phyloP scores from a whole-genome alignment of 495 filamentous ascomycete genomes.

The Cercophora samala region DNA sequence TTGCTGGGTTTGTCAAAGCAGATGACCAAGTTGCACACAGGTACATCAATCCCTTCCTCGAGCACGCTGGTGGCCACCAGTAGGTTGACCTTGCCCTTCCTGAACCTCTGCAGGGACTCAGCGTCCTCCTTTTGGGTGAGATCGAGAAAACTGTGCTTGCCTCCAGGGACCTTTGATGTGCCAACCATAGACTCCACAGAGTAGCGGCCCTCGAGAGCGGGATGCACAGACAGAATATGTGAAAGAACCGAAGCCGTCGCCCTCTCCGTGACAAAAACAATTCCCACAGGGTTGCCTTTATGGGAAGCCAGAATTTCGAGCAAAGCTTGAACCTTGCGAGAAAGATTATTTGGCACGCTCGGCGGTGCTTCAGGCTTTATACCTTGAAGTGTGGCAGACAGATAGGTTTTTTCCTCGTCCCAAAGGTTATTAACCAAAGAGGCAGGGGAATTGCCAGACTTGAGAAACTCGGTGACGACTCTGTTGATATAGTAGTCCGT shows the following conservation, averaged over 20 bases:
- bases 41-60: conserved; percentile 91
- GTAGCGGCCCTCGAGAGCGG: conserved; percentile 55
- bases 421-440: conserved; percentile 40
- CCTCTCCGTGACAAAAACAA: conserved; percentile 77
- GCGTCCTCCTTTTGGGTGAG: conserved; percentile 54
- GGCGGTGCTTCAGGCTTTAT: conserved; percentile 39
- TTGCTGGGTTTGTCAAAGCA: conserved; percentile 75
- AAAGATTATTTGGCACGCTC: conserved; percentile 34
- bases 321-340: conserved; percentile 54
- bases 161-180: conserved; percentile 50
- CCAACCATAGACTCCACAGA: conserved; percentile 68
- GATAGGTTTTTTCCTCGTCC: conserved; percentile 58
- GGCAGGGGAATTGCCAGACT: conserved; percentile 23
- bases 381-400: conserved; percentile 49
- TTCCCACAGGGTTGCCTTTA: conserved; percentile 54
- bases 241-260: conserved; percentile 66
- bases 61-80: conserved; percentile 80
- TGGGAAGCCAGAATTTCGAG: conserved; percentile 50
- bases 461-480: conserved; percentile 50
- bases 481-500: conserved; percentile 65
- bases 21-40: conserved; percentile 80
- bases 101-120: conserved; percentile 65
- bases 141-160: conserved; percentile 57
- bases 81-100: conserved; percentile 65
- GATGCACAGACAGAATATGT: conserved; percentile 61